Conservation (phyloP, 73 alveolate genomes). For the Paramecium sonneborni region DNA sequence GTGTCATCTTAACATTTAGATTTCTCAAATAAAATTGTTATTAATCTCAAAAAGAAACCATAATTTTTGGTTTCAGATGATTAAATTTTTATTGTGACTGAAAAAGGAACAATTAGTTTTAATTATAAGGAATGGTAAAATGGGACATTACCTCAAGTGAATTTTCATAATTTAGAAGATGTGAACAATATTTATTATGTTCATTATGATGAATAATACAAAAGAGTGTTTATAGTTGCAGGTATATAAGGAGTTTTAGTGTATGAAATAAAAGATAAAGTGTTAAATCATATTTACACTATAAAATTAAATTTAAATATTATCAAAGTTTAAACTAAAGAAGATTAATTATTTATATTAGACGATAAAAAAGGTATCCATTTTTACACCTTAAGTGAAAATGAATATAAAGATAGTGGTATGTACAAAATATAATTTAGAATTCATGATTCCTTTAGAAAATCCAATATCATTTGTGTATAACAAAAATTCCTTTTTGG, state of each 20-base stretch:
- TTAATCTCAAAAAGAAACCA: neutral
- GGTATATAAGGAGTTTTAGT: neutral
- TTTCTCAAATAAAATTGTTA: neutral
- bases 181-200: neutral
- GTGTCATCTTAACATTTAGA: neutral
- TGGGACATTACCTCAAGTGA: neutral
- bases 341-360: neutral
- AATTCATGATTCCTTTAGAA: conserved; percentile 2
- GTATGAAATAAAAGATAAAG: neutral
- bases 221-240: neutral
- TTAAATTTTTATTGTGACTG: neutral
- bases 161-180: neutral
- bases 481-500: neutral
- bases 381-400: neutral
- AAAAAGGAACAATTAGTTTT: neutral
- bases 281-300: neutral
- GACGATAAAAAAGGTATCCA: conserved; percentile 47
- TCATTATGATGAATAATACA: neutral
- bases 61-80: neutral
- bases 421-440: neutral
- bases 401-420: neutral
- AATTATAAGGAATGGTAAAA: neutral
- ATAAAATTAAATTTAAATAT: neutral
- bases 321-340: conserved; percentile 5
- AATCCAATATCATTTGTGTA: conserved; percentile 11